These are phyloP conservation scores for Penicillium sp. DNA, from an alignment of 2,329 filamentous ascomycete genomes.

Conservation along the genomic window DNA sequence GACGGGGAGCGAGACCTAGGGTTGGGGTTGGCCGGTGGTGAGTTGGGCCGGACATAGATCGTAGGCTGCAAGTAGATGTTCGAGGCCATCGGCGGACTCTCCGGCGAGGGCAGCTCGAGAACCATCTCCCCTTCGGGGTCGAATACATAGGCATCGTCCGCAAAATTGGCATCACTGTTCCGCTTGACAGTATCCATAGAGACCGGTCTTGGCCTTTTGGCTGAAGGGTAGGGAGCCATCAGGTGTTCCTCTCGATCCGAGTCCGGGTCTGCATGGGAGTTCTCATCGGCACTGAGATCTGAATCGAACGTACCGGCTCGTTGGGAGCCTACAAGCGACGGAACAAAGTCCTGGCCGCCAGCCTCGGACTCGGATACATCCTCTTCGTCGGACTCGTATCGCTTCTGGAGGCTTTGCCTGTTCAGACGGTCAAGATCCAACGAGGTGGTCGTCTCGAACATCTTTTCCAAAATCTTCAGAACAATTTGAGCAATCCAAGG, in stretches of 20 bases:
- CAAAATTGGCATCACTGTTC: constrained; percentile 30
- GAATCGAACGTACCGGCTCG: constrained; percentile 27
- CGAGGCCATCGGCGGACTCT: constrained; percentile 25
- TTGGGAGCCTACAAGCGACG: constrained; percentile 30
- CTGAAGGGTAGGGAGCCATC: constrained; percentile 19
- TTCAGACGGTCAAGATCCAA: constrained; percentile 31
- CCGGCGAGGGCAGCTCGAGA: constrained; percentile 32
- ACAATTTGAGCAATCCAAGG: background rate
- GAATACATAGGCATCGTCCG: constrained; percentile 29
- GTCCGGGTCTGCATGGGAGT: constrained; percentile 23
- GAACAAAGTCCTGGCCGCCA: constrained; percentile 30
- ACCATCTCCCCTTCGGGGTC: constrained; percentile 33
- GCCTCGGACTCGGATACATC: constrained; percentile 37
- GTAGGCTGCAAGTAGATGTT: constrained; percentile 29
- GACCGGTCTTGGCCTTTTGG: constrained; percentile 30
- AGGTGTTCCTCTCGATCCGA: constrained; percentile 21
- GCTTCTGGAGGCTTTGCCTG: constrained; percentile 29
- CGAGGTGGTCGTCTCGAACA: constrained; percentile 27
- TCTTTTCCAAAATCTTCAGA: constrained; percentile 10
- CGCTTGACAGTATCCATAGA: constrained; percentile 37
- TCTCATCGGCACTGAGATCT: constrained; percentile 31
- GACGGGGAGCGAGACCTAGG: constrained; percentile 26
- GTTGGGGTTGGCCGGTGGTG: constrained; percentile 12
- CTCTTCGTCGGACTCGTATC: constrained; percentile 40
- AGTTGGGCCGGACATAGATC: constrained; percentile 28